Evolutionary conservation across 768 basidiomycete genomes (phyloP), one percentile per base, ranked within the genome.

Genomic region (Suillus ampliporus): DNA sequence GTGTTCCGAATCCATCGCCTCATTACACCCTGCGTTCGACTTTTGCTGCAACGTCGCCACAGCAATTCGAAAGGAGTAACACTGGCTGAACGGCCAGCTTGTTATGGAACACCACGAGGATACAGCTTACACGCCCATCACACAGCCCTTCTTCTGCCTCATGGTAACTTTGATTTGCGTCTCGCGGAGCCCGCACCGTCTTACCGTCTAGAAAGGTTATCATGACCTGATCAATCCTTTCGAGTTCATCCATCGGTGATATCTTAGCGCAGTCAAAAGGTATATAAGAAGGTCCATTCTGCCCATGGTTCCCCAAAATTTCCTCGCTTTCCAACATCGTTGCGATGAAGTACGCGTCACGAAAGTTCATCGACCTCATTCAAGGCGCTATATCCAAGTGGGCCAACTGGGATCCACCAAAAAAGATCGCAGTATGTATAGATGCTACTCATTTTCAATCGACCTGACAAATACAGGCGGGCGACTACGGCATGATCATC

Each of bases 391-490:
- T 75, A 28, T 74, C 77, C 5, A 79, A 78, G 63, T 79, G 77
- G 78, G 77, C 67, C 52, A 79, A 73, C 64, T 80, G 76, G 77
- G 76, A 79, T 21, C 79, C 78, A 0, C 73, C 75, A 48, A 68
- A 66, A 50, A 67, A 68, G 7, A 64, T 79, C 43, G 60, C 68
- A 67, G 78, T 78, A 15, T 54, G 69, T 67, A 11, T 4, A 38
- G 5, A 17, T 5, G 15, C 8, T 10, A 17, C 15, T 46, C 7
- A 14, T 14, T 57, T 8, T 28, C 13, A 34, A 13, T 41, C 46
- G 31, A 57, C 52, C 38, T 37, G 47, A 58, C 51, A 34, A 10
- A 5, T 11, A n/a, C 53, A 72, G 72, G 71, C 72, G 9, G 72
- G 72, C 21, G 72, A 72, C 62, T 73, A 73, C 60, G 72, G 72